Percentiles rank a stretch among this genome's conserved stretches.
These are phyloP conservation scores for Termitomyces sp. DNA, from an alignment of 768 basidiomycete species.

Conservation along the genomic window DNA sequence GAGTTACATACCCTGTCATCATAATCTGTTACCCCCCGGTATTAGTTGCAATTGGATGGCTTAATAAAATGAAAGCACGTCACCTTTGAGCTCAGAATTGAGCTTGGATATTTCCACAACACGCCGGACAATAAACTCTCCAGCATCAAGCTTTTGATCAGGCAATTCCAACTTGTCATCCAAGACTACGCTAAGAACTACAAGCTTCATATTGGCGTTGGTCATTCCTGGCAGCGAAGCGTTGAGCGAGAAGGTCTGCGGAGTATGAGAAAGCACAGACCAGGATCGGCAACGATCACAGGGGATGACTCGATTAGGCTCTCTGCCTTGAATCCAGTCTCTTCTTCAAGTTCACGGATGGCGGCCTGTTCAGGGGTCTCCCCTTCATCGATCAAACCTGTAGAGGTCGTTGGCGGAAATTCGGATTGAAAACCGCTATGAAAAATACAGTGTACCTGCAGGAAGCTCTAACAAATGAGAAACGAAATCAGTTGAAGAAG, in stretches of 20 bases:
- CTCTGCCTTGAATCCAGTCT: slow-evolving; percentile 81
- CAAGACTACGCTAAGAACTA: slow-evolving; percentile 66
- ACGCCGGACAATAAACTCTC: slow-evolving; percentile 77
- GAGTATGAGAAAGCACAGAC: slow-evolving; percentile 29
- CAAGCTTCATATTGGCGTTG: slow-evolving; percentile 89
- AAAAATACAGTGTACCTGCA: slow-evolving; percentile 25
- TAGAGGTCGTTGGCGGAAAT: not conserved
- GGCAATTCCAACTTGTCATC: slow-evolving; percentile 67
- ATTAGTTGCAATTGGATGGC: slow-evolving; percentile 1
- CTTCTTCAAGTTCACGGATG: slow-evolving; percentile 86
- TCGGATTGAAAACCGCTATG: not conserved
- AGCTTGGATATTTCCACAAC: slow-evolving; percentile 70
- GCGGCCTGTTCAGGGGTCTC: slow-evolving; percentile 82
- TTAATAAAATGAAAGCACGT: slow-evolving; percentile 13
- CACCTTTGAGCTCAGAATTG: slow-evolving; percentile 63
- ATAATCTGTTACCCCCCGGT: slow-evolving; percentile 40
- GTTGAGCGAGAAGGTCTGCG: not conserved
- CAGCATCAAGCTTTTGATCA: slow-evolving; percentile 73
- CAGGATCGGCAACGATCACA: slow-evolving; percentile 67
- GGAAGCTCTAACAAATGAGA: slow-evolving; percentile 29
- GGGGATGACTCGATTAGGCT: slow-evolving; percentile 61
- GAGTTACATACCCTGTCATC: slow-evolving; percentile 43
- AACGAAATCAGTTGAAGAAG: not conserved
- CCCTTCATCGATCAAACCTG: slow-evolving; percentile 80
- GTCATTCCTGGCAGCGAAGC: slow-evolving; percentile 70